A percentile compares a stretch with the other conserved stretches of the same genome.
Conservation (phyloP, 441 rosid species). For the Isatis lusitanica region DNA sequence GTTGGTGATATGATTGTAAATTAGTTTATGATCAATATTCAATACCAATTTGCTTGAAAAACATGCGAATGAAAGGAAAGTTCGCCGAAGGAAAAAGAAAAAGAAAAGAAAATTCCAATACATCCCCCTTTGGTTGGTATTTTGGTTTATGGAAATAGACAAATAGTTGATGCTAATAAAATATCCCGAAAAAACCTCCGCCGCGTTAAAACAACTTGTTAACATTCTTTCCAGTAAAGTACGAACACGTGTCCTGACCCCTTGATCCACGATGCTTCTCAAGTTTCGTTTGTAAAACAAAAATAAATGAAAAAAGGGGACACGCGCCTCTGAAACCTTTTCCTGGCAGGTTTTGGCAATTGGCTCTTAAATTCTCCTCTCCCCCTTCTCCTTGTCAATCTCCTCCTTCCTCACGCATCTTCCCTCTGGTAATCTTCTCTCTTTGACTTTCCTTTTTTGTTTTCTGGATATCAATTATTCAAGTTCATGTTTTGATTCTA, state of each 20-base stretch:
- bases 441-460: constrained; percentile 4
- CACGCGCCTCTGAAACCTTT: neutral
- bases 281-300: neutral
- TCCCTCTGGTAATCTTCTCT: constrained; percentile 25
- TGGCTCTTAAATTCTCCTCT: constrained; percentile 12
- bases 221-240: neutral
- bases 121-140: neutral
- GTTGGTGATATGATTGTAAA: neutral
- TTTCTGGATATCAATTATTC: neutral
- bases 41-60: neutral
- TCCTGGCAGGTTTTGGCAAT: neutral
- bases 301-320: neutral
- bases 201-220: constrained; percentile 31
- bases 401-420: constrained; percentile 26
- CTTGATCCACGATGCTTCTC: constrained; percentile 19
- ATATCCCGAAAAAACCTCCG: constrained; percentile 28
- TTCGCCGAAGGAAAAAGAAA: neutral
- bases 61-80: neutral
- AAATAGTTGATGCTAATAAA: neutral
- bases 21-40: too few species aligned
- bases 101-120: too few species aligned
- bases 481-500: constrained; percentile 8
- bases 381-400: neutral
- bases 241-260: constrained; percentile 22
- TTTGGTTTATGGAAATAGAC: neutral